Evolutionary conservation across 352 stramenopile species (phyloP), one percentile per base, ranked within the genome.

Genomic region (Globisporangium sylvaticum): DNA sequence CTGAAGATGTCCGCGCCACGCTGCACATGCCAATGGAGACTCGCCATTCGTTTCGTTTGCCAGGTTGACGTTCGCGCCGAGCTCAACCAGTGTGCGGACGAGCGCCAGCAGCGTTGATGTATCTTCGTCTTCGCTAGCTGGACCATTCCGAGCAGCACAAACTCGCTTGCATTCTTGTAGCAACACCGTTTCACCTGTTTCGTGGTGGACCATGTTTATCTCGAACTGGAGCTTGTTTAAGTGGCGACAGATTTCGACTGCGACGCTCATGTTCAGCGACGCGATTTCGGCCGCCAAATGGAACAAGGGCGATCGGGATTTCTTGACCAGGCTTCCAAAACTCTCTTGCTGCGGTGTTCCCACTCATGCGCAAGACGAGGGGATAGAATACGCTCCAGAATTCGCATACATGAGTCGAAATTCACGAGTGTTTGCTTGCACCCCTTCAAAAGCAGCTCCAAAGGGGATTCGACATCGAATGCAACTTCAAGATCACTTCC

Each of bases 111-210:
- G 60, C 1, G 61, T 68, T 5, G 60, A 57, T 7, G n/a, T 37
- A 20, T 71, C 46, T 46, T 34, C 39, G 9, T 66, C 39, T 25
- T 20, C 10, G 27, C 8, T 39, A 10, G 4, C 0, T 20, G 20
- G 15, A 50, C 4, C 15, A 7, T 20, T 15, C 48, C 22, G n/a
- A 25, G 48, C 34, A 46, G 50, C 22, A 55, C 81, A 87, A 31
- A 88, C 62, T 1, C 78, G 78, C 62, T 88, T 88, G 60, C 81
- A 90, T 25, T 90, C 80, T 66, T 81, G 75, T 8, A 90, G 66
- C 1, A 90, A 59, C 7, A 75, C 81, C 0, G 80, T 82, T 54
- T 90, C 81, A 0, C 57, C 58, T 7, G 72, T 87, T 32, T 25
- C 46, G n/a, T 65, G 52, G 50, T 88, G 74, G 3, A 77, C 14